Conservation (phyloP, 1,139 yeast genomes). For the Diutina rugosa region DNA sequence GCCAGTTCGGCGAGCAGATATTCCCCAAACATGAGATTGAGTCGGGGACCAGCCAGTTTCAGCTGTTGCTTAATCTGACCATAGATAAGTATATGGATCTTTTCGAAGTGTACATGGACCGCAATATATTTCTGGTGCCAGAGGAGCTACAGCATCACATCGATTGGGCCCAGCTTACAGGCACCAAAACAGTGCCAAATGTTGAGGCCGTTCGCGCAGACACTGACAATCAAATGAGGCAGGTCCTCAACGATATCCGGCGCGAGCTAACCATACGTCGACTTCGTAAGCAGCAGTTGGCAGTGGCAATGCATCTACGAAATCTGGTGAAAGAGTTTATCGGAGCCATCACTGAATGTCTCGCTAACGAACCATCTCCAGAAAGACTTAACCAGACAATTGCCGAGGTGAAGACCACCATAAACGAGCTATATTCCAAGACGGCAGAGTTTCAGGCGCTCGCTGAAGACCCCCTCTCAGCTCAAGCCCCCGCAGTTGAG, state of each 20-base stretch:
- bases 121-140: neutral
- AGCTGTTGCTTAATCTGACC: neutral
- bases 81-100: neutral
- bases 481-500: neutral
- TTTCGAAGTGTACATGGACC: neutral
- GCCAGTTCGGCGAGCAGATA: neutral
- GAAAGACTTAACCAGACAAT: neutral
- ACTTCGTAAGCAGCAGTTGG: neutral
- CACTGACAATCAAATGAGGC: neutral
- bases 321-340: neutral
- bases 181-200: neutral
- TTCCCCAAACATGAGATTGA: neutral
- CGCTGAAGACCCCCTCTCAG: neutral
- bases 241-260: neutral
- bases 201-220: neutral
- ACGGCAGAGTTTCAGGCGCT: neutral
- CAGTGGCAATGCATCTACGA: neutral
- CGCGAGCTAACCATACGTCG: neutral
- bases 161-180: neutral
- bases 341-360: neutral
- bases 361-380: neutral
- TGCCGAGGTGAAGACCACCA: neutral
- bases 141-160: neutral
- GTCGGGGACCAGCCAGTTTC: neutral
- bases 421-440: neutral